Conservation (phyloP, 2,329 filamentous ascomycete genomes). For the Penicillium hesseltinei region DNA sequence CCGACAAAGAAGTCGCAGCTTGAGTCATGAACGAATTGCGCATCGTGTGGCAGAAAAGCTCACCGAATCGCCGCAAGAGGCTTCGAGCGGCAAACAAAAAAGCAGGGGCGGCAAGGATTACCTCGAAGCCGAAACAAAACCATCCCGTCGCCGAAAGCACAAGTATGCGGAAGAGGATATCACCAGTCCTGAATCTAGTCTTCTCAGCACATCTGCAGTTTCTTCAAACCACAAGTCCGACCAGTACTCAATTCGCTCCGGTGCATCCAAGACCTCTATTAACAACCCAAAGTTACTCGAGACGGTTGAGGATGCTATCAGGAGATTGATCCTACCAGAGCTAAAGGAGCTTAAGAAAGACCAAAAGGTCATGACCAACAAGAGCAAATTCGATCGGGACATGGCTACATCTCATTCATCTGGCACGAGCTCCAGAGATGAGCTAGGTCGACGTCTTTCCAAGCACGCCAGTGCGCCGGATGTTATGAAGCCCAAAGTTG, state of each 20-base stretch:
- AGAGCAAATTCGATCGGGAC: conserved; percentile 65
- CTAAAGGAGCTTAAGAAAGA: conserved; percentile 88
- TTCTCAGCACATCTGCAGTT: conserved; percentile 57
- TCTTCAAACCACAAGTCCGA: conserved; percentile 56
- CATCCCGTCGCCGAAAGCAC: conserved; percentile 50
- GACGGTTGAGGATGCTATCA: conserved; percentile 90
- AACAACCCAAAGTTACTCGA: conserved; percentile 90
- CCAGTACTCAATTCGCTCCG: conserved; percentile 59
- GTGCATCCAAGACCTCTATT: conserved; percentile 68
- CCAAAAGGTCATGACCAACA: conserved; percentile 72
- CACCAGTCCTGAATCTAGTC: conserved; percentile 59
- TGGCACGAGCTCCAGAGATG: conserved; percentile 57
- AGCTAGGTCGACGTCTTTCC: conserved; percentile 54
- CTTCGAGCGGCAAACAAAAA: conserved; percentile 44
- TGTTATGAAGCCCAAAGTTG: conserved; percentile 60
- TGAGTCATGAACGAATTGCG: conserved; percentile 65
- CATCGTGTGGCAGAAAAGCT: conserved; percentile 70
- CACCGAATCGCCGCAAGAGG: conserved; percentile 50
- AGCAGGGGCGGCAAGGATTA: conserved; percentile 47
- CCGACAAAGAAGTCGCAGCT: conserved; percentile 59
- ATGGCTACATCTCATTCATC: conserved; percentile 61
- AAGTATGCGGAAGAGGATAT: conserved; percentile 55
- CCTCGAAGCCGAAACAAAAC: conserved; percentile 45
- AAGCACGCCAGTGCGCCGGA: conserved; percentile 63
- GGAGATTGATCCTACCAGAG: conserved; percentile 84